phyloP scores from a whole-genome alignment of 805 yeast species.

The Suhomyces sp. region DNA sequence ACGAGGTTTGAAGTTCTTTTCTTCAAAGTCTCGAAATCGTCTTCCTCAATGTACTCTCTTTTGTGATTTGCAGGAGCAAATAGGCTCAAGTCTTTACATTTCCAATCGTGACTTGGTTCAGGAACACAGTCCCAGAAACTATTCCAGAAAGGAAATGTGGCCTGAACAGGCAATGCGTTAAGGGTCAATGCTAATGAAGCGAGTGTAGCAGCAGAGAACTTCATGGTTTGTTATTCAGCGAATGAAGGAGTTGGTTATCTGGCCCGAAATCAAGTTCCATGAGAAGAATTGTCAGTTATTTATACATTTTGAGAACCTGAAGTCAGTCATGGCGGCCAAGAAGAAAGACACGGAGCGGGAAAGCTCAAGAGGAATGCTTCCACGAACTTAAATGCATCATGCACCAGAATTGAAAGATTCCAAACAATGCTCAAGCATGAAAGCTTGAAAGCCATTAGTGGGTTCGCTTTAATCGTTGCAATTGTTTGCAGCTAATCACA shows the following conservation, averaged over 20 bases:
- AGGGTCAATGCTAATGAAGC: conserved; percentile 7
- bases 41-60: conserved; percentile 8
- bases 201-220: background rate
- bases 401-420: background rate
- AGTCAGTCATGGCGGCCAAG: background rate
- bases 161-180: conserved; percentile 4
- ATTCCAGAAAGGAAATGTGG: conserved; percentile 6
- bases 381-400: background rate
- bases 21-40: conserved; percentile 6
- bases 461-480: background rate
- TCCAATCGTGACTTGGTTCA: background rate
- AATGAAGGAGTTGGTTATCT: conserved; percentile 1
- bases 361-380: background rate
- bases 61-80: conserved; percentile 3
- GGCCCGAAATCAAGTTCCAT: background rate
- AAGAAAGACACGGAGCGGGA: background rate
- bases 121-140: conserved; percentile 7
- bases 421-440: background rate
- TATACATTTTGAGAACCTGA: background rate
- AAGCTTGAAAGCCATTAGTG: background rate
- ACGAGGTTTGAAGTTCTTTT: conserved; percentile 9
- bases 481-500: background rate
- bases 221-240: conserved; percentile 4
- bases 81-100: conserved; percentile 2
- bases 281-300: background rate